phyloP scores from a whole-genome alignment of 148 eudicot species.

The Cornus controversa region DNA sequence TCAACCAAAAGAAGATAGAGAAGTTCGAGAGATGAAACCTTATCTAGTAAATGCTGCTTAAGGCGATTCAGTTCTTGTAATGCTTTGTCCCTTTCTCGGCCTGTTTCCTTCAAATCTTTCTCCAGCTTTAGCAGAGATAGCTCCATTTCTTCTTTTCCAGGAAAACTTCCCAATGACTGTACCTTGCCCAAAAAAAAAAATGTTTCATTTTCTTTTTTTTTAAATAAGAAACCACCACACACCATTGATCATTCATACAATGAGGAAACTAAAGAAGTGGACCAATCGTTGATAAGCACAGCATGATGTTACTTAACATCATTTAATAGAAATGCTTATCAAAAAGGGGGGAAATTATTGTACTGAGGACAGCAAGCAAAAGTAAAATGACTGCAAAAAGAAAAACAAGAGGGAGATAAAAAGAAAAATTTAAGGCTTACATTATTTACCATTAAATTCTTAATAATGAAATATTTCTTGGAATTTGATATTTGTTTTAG shows the following conservation, averaged over 20 bases:
- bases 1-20: not conserved
- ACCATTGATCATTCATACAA: too few species aligned
- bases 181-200: conserved; percentile 25
- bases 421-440: too few species aligned
- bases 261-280: conserved; percentile 7
- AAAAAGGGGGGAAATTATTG: too few species aligned
- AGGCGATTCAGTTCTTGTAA: conserved; percentile 81
- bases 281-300: not conserved
- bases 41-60: conserved; percentile 92
- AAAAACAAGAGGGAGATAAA: not conserved
- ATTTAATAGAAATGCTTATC: not conserved
- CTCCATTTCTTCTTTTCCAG: conserved; percentile 67
- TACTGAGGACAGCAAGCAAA: too few species aligned
- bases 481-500: too few species aligned
- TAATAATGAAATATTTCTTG: too few species aligned
- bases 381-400: too few species aligned
- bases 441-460: too few species aligned
- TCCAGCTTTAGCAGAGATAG: conserved; percentile 58
- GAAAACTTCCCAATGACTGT: conserved; percentile 38
- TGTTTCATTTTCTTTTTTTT: not conserved
- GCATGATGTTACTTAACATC: not conserved
- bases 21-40: conserved; percentile 44
- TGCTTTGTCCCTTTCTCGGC: conserved; percentile 76
- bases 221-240: not conserved
- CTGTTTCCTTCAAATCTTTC: conserved; percentile 71